Conservation (phyloP, 2,329 filamentous ascomycete species). For the Hypoxylon rubiginosum region DNA sequence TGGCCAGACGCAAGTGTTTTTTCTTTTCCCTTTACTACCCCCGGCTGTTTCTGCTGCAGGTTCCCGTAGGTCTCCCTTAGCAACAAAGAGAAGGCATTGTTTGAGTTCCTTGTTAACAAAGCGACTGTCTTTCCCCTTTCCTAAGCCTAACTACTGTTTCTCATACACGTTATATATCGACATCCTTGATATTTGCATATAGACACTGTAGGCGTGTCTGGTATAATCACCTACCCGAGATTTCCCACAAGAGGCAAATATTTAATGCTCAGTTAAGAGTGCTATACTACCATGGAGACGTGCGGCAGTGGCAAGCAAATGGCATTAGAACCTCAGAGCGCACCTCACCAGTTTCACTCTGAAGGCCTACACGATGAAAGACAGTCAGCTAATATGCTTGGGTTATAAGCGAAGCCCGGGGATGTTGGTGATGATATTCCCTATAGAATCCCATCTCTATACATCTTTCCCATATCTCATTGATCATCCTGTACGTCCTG, state of each 20-base stretch:
- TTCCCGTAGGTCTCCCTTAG: no score
- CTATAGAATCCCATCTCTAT: neutral
- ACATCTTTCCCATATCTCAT: constrained; percentile 8
- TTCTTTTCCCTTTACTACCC: no score
- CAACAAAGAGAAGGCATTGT: no score
- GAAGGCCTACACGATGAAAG: neutral
- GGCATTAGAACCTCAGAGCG: neutral
- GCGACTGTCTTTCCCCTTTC: neutral
- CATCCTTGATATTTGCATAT: no score
- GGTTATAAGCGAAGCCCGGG: neutral
- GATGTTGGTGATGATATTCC: neutral
- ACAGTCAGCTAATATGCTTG: neutral
- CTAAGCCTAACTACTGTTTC: no score
- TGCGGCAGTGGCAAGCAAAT: neutral
- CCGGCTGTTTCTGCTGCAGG: no score
- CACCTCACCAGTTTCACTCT: neutral
- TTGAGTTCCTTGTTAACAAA: no score
- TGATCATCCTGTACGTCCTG: constrained; percentile 39
- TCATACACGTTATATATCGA: no score
- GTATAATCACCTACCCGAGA: neutral
- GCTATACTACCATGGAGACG: no score
- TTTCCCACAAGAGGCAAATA: no score
- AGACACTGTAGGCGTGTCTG: neutral
- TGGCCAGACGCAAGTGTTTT: neutral
- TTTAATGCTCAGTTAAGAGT: no score